phyloP scores from a whole-genome alignment of 2,329 filamentous ascomycete species.

The Trichoderma lentiforme region DNA sequence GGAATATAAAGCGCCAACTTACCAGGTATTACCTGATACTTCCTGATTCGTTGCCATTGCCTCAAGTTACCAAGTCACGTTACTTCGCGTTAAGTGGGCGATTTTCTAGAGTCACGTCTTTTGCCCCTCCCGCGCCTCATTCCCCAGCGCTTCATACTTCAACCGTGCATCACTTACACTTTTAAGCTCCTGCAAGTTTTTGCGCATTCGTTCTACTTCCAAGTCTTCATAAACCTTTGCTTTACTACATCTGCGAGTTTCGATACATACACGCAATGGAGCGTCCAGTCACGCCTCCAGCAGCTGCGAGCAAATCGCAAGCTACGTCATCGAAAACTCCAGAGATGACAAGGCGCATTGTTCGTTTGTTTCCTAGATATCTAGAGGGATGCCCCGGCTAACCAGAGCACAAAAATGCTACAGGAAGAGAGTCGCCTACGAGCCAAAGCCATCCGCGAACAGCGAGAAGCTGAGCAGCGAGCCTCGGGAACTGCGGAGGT shows the following conservation, averaged over 20 bases:
- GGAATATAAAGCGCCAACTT: too few species aligned
- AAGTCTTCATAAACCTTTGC: too few species aligned
- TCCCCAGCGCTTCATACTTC: background rate
- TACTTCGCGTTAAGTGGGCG: slow-evolving; percentile 30
- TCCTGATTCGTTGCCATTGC: background rate
- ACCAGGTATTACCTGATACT: background rate
- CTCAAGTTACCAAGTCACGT: slow-evolving; percentile 25
- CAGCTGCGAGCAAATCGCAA: slow-evolving; percentile 30
- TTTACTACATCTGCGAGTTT: background rate
- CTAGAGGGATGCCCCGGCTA: background rate
- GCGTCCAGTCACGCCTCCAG: slow-evolving; percentile 45
- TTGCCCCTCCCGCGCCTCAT: slow-evolving; percentile 26
- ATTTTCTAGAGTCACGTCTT: slow-evolving; percentile 21
- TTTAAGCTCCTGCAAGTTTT: background rate
- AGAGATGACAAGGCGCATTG: slow-evolving; percentile 53
- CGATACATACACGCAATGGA: slow-evolving; percentile 39
- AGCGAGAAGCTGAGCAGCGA: slow-evolving; percentile 62
- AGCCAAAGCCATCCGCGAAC: slow-evolving; percentile 81
- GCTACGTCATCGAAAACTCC: slow-evolving; percentile 50
- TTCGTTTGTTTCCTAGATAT: slow-evolving; percentile 32
- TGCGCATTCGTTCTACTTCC: background rate
- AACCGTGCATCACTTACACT: background rate
- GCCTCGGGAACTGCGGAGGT: slow-evolving; percentile 41
- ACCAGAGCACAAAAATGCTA: background rate
- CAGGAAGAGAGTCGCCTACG: slow-evolving; percentile 84